These are phyloP conservation scores for Ministeria vibrans DNA, from an alignment of 78 protist species.

Conservation along the genomic window DNA sequence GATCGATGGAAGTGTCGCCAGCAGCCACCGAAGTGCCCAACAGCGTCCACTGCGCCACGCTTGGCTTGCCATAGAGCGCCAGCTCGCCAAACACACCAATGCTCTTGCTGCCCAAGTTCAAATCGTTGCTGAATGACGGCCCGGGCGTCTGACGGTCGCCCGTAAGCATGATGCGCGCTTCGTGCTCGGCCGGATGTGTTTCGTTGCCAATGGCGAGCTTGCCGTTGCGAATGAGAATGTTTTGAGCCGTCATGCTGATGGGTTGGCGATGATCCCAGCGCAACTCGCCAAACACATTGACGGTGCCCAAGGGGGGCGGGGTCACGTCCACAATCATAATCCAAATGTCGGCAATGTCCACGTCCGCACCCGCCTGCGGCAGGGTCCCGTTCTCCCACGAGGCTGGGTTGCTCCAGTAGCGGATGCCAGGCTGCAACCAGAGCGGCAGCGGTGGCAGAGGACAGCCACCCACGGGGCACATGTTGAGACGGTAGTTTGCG, in stretches of 20 bases:
- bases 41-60: conserved; percentile 22
- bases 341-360: not conserved
- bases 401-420: not conserved
- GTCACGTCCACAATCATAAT: not conserved
- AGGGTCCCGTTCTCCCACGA: not conserved
- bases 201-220: conserved; percentile 21
- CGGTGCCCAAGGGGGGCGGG: not conserved
- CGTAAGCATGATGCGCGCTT: conserved; percentile 18
- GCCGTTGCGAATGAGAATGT: conserved; percentile 6
- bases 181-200: conserved; percentile 14
- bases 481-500: not conserved
- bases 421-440: not conserved
- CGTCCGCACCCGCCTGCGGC: not conserved
- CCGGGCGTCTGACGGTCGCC: conserved; percentile 12
- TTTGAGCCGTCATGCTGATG: not conserved
- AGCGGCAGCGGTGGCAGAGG: not conserved
- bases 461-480: not conserved
- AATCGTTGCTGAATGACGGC: not conserved
- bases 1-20: not conserved
- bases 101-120: conserved; percentile 22
- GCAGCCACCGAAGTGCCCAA: conserved; percentile 1
- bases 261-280: not conserved
- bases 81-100: conserved; percentile 16
- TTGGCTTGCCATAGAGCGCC: conserved; percentile 22
- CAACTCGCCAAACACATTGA: not conserved